Percentiles rank a stretch among this genome's conserved stretches.
Conservation (phyloP, 2,329 filamentous ascomycete species). For the Drechslera avenae region DNA sequence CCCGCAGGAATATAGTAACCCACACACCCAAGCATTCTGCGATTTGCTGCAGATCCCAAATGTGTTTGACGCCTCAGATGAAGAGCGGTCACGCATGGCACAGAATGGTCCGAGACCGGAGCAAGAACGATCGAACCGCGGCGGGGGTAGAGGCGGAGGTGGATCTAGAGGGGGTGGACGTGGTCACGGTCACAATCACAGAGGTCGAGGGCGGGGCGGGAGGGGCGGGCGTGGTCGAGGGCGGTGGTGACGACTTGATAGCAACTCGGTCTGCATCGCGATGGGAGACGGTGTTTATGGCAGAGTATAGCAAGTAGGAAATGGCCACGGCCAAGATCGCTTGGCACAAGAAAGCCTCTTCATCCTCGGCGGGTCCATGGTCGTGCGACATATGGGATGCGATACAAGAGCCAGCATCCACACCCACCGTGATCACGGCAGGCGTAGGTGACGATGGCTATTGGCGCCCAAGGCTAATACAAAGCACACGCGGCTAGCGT, state of each 20-base stretch:
- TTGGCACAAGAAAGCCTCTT: too few relatives aligned
- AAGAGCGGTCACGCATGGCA: conserved; percentile 60
- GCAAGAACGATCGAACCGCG: conserved; percentile 33
- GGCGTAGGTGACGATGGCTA: conserved; percentile 13
- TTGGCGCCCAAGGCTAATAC: conserved; percentile 12
- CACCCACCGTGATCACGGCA: not conserved
- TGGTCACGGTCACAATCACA: conserved; percentile 24
- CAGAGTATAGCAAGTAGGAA: not conserved
- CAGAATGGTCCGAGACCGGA: conserved; percentile 39
- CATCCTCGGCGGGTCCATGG: not conserved
- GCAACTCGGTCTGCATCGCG: conserved; percentile 1
- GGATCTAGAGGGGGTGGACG: conserved; percentile 34
- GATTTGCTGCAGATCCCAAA: conserved; percentile 77
- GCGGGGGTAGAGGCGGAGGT: conserved; percentile 37
- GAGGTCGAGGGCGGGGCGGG: conserved; percentile 17
- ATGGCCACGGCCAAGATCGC: too few relatives aligned
- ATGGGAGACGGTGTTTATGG: not conserved
- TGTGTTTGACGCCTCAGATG: conserved; percentile 72
- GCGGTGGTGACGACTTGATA: conserved; percentile 26
- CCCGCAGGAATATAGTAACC: conserved; percentile 82
- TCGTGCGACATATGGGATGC: not conserved
- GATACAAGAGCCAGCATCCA: not conserved
- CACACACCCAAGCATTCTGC: conserved; percentile 84
- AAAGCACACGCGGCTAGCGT: conserved; percentile 26
- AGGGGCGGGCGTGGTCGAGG: conserved; percentile 34